A percentile compares a stretch with the other conserved stretches of the same genome.
phyloP scores from a whole-genome alignment of 805 yeast genomes.

The Schwanniomyces yamadae region DNA sequence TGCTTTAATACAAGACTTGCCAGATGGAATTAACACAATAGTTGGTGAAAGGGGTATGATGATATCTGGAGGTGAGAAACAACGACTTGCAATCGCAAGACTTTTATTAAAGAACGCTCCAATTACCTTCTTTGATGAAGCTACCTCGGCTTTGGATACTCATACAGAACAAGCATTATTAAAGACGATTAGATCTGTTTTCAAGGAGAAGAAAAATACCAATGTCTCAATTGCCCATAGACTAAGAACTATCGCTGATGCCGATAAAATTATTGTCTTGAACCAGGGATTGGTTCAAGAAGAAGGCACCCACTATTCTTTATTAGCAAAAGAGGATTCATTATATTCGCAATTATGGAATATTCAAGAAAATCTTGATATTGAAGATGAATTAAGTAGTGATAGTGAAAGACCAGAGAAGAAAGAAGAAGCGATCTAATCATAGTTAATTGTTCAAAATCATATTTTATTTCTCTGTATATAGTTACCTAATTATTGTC shows the following conservation, averaged over 20 bases:
- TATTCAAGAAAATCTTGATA: constrained; percentile 78
- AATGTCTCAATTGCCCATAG: constrained; percentile 93
- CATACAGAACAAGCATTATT: constrained; percentile 88
- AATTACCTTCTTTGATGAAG: constrained; percentile 94
- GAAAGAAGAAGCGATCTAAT: too few species aligned
- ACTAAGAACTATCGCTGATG: constrained; percentile 87
- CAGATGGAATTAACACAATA: constrained; percentile 79
- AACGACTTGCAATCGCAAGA: constrained; percentile 89
- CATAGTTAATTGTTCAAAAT: too few species aligned
- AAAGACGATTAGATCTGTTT: constrained; percentile 67
- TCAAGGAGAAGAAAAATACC: constrained; percentile 60
- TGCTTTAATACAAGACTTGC: constrained; percentile 62
- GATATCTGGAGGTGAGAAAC: constrained; percentile 99
- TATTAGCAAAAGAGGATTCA: constrained; percentile 54
- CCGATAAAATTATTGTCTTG: constrained; percentile 89
- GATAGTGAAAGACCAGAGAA: constrained; percentile 9
- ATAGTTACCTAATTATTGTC: too few species aligned
- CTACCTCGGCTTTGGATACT: constrained; percentile 94
- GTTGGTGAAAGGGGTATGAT: constrained; percentile 98
- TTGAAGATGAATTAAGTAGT: constrained; percentile 31
- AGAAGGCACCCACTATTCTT: constrained; percentile 76
- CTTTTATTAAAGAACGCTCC: constrained; percentile 83
- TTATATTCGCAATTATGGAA: constrained; percentile 84
- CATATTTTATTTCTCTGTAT: too few species aligned
- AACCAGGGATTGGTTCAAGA: constrained; percentile 78